Conservation (phyloP, 495 filamentous ascomycete genomes). For the Neurospora terricola region DNA sequence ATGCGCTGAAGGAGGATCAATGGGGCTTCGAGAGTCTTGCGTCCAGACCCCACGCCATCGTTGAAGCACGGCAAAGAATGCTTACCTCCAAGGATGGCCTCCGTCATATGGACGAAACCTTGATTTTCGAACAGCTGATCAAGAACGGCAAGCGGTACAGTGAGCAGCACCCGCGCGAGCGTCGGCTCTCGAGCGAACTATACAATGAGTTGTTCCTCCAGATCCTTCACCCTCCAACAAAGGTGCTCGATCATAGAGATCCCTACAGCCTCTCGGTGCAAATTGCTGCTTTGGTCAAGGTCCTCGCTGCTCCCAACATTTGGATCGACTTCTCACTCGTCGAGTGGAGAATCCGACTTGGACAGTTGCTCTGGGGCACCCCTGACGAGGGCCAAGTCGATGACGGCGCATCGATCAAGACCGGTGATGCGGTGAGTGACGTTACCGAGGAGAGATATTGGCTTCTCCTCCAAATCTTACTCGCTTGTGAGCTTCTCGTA, state of each 20-base stretch:
- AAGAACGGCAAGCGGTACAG: slow-evolving; percentile 38
- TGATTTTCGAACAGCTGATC: slow-evolving; percentile 41
- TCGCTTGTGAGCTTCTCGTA: slow-evolving; percentile 67
- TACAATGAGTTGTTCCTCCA: slow-evolving; percentile 53
- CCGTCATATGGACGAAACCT: slow-evolving; percentile 40
- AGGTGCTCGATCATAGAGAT: slow-evolving; percentile 45
- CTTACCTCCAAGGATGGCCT: slow-evolving; percentile 39
- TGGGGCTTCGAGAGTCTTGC: slow-evolving; percentile 36
- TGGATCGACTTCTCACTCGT: slow-evolving; percentile 75
- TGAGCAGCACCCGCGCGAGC: slow-evolving; percentile 25
- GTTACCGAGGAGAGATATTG: slow-evolving; percentile 54
- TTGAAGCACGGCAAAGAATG: slow-evolving; percentile 40
- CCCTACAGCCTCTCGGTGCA: slow-evolving; percentile 51
- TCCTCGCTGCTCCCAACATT: slow-evolving; percentile 42
- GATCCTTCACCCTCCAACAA: slow-evolving; percentile 47
- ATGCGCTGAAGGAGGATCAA: slow-evolving; percentile 45
- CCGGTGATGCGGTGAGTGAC: slow-evolving; percentile 32
- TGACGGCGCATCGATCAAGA: slow-evolving; percentile 29
- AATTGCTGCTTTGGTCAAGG: slow-evolving; percentile 45
- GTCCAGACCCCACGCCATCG: slow-evolving; percentile 29
- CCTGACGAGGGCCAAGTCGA: slow-evolving; percentile 43
- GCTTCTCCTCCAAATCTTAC: slow-evolving; percentile 67
- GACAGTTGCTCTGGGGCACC: slow-evolving; percentile 74
- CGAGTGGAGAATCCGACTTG: slow-evolving; percentile 69
- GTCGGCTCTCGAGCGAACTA: slow-evolving; percentile 34